phyloP scores from a whole-genome alignment of 345 rosid genomes.

The Salix dunnii region DNA sequence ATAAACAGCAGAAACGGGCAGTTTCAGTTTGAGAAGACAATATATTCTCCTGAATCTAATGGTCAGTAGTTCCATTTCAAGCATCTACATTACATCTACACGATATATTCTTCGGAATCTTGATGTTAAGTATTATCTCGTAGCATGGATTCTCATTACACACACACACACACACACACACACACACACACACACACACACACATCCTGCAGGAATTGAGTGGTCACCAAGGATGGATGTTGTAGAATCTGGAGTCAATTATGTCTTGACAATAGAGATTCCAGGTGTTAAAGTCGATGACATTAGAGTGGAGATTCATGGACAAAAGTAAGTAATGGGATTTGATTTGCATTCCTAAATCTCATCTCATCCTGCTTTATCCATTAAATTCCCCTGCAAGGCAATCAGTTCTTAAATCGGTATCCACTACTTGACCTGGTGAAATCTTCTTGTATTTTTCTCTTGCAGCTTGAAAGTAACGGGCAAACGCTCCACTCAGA shows the following conservation, averaged over 20 bases:
- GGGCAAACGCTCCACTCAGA: conserved; percentile 42
- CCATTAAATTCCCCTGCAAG: background rate
- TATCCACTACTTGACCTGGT: too few relatives aligned
- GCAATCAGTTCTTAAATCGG: too few relatives aligned
- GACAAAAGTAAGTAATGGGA: conserved; percentile 35
- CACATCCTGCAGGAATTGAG: conserved; percentile 34
- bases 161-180: too few relatives aligned
- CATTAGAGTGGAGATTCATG: conserved; percentile 70
- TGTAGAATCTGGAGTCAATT: conserved; percentile 44
- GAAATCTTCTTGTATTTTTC: background rate
- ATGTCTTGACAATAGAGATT: conserved; percentile 58
- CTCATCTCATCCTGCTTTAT: background rate
- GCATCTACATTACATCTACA: too few relatives aligned
- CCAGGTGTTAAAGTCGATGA: conserved; percentile 64
- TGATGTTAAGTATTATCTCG: too few relatives aligned
- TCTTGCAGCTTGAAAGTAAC: conserved; percentile 52
- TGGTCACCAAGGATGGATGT: conserved; percentile 71
- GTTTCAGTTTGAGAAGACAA: conserved; percentile 10
- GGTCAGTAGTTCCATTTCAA: conserved; percentile 21
- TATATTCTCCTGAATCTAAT: conserved; percentile 10
- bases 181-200: too few relatives aligned
- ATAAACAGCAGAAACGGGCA: conserved; percentile 7
- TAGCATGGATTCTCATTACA: too few relatives aligned
- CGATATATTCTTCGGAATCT: too few relatives aligned
- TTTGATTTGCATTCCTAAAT: background rate